These are phyloP conservation scores for Geum urbanum DNA, from an alignment of 306 rosid genomes.

Conservation along the genomic window DNA sequence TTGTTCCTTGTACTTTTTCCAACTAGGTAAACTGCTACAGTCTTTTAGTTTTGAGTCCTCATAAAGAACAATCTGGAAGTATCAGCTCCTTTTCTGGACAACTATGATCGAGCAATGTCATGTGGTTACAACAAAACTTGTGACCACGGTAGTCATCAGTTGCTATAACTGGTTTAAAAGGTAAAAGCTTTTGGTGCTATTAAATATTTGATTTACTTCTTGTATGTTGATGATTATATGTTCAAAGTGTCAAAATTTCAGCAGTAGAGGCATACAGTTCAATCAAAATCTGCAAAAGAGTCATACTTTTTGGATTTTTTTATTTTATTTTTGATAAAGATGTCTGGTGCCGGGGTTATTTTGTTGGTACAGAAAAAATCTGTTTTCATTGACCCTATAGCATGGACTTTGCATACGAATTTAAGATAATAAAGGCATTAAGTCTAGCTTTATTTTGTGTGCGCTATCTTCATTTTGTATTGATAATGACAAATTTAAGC, in stretches of 20 bases:
- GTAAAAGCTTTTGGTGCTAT: neutral
- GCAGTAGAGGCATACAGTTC: neutral
- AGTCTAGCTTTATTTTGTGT: neutral
- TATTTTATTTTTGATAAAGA: neutral
- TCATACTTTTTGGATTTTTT: neutral
- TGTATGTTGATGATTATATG: neutral
- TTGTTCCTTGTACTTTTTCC: neutral
- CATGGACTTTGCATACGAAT: slow-evolving; percentile 4
- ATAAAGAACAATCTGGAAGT: neutral
- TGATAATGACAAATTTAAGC: neutral
- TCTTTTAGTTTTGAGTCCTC: neutral
- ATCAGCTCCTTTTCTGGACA: neutral
- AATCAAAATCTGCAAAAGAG: neutral
- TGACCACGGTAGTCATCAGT: neutral
- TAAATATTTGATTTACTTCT: neutral
- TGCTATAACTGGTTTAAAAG: neutral
- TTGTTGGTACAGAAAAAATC: neutral
- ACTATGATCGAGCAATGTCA: neutral
- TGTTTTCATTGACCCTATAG: neutral
- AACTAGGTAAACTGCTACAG: neutral
- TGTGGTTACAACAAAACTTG: neutral
- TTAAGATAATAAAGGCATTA: neutral
- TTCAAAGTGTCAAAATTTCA: neutral
- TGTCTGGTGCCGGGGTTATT: neutral
- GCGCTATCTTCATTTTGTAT: neutral